Conservation (phyloP, 2,329 filamentous ascomycete species). For the Calonectria pseudoreteaudii region DNA sequence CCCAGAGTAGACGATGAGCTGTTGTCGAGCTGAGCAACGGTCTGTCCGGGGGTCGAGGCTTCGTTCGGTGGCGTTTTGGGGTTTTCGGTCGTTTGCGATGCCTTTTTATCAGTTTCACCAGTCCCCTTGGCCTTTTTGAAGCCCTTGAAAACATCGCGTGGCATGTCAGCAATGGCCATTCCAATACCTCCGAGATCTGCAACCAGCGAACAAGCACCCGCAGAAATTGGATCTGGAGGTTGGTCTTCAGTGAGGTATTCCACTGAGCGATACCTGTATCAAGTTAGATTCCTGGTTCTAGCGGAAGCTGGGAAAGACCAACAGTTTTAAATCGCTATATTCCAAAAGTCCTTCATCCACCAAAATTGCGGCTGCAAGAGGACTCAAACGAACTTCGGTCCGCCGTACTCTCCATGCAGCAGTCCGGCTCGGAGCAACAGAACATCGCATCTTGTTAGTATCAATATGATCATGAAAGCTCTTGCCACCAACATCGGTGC, state of each 20-base stretch:
- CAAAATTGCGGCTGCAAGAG: constrained; percentile 78
- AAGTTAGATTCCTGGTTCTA: constrained; percentile 16
- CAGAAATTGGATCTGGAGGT: constrained; percentile 83
- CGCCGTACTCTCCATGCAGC: constrained; percentile 82
- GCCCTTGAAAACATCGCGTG: constrained; percentile 65
- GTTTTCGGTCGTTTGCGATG: constrained; percentile 12
- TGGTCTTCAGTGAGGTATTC: constrained; percentile 85
- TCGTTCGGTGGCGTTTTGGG: constrained; percentile 20
- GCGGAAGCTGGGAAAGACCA: constrained; percentile 46
- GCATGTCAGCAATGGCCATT: constrained; percentile 84
- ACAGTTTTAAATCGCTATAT: constrained; percentile 80
- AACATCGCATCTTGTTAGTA: constrained; percentile 75
- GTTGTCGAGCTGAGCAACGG: constrained; percentile 18
- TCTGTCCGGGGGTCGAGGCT: constrained; percentile 9
- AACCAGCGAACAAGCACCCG: constrained; percentile 81
- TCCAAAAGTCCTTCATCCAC: constrained; percentile 73
- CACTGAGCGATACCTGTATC: constrained; percentile 59
- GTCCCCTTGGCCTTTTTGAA: constrained; percentile 39
- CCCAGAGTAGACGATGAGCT: constrained; percentile 16
- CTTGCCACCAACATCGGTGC: constrained; percentile 71
- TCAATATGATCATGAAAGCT: constrained; percentile 80
- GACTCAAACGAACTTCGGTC: constrained; percentile 75
- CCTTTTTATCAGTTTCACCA: constrained; percentile 3
- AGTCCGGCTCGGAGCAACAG: constrained; percentile 72
- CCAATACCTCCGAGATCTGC: constrained; percentile 85